Evolutionary conservation across 768 basidiomycete genomes (phyloP).

Genomic region (Gelatoporia subvermispora): DNA sequence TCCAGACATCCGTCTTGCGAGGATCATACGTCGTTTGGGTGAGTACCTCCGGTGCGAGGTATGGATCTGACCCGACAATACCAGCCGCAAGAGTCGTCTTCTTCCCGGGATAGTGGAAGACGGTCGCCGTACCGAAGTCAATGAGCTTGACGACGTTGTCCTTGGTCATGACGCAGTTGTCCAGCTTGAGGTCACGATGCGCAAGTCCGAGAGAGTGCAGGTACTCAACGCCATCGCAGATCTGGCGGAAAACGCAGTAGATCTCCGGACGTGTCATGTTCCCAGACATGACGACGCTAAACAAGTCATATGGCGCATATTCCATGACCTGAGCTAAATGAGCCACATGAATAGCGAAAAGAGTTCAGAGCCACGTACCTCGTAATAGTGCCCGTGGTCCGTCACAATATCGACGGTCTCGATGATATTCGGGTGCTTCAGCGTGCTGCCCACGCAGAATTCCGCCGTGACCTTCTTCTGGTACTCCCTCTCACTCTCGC

Average conservation of each 20-base stretch:
- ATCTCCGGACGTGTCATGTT: conserved; percentile 98
- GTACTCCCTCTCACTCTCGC: conserved; percentile 94
- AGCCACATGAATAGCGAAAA: not conserved
- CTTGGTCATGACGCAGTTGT: conserved; percentile 99
- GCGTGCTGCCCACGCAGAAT: conserved; percentile 92
- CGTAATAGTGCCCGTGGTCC: conserved; percentile 97
- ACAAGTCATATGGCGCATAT: conserved; percentile 97
- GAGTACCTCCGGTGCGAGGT: conserved; percentile 96
- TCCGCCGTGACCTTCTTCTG: conserved; percentile 99
- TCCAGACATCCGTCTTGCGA: conserved; percentile 97
- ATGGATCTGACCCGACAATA: conserved; percentile 95
- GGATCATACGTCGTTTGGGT: conserved; percentile 82
- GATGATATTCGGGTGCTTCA: conserved; percentile 95
- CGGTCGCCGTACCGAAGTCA: conserved; percentile 99
- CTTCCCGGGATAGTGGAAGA: conserved; percentile 98
- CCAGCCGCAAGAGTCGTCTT: conserved; percentile 73
- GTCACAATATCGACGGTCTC: conserved; percentile 97
- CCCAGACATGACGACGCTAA: conserved; percentile 98
- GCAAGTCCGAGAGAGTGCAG: conserved; percentile 96
- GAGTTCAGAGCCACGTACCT: conserved; percentile 50
- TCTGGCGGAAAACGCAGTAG: conserved; percentile 98
- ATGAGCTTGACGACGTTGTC: conserved; percentile 96
- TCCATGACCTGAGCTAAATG: conserved; percentile 81
- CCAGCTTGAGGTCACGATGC: conserved; percentile 97
- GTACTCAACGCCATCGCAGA: conserved; percentile 96